Percentiles rank a stretch among this genome's conserved stretches.
Conservation (phyloP, 2,329 filamentous ascomycete genomes). For the Arthroderma sp. region DNA sequence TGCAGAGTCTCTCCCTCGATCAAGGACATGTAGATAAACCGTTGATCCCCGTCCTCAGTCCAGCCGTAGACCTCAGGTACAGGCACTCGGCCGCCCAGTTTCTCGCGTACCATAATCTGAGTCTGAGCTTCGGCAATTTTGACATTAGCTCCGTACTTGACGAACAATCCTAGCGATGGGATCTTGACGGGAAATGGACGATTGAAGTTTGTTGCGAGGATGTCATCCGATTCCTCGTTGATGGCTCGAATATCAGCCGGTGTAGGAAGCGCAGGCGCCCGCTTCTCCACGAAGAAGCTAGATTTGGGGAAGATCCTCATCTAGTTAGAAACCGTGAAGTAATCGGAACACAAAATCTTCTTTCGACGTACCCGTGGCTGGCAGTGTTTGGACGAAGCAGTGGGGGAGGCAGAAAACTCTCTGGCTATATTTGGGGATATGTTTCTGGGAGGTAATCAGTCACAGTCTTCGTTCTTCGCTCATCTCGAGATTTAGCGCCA, state of each 20-base stretch:
- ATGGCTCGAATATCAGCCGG: conserved; percentile 22
- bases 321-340: no score
- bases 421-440: no score
- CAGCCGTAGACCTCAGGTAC: conserved; percentile 20
- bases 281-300: conserved; percentile 18
- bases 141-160: conserved; percentile 27
- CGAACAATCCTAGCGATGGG: conserved; percentile 23
- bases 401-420: no score
- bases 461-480: no score
- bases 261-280: conserved; percentile 19
- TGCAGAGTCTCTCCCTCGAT: conserved; percentile 17
- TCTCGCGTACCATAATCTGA: conserved; percentile 20
- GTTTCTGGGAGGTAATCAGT: no score
- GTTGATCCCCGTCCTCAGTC: conserved; percentile 17
- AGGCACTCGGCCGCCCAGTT: conserved; percentile 19
- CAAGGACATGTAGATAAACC: conserved; percentile 21
- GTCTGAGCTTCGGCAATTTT: conserved; percentile 23
- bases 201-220: conserved; percentile 15
- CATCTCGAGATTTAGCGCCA: no score
- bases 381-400: no score
- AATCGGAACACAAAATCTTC: no score
- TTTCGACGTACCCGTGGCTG: no score
- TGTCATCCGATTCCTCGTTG: conserved; percentile 16
- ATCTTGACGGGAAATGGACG: conserved; percentile 24
- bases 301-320: conserved; percentile 9